Evolutionary conservation across 108 stramenopile species (phyloP), one percentile per base, ranked within the genome.

Genomic region (Nitzschia palea): DNA sequence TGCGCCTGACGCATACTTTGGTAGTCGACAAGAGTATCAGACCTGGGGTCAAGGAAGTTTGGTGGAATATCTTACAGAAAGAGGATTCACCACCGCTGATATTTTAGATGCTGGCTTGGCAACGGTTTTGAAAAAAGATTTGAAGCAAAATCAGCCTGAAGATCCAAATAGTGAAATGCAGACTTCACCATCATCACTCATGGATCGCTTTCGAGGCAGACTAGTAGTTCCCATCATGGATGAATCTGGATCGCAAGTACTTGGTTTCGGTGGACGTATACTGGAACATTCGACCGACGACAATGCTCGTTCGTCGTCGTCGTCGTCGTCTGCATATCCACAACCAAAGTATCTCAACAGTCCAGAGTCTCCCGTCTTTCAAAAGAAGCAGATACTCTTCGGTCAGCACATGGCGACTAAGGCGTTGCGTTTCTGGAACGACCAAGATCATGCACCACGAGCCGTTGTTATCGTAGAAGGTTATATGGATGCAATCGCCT

Each of bases 301-400:
- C 14, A 12, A 1, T 32, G 2, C 2, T 37, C 5, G 25, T 25
- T 8, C 9, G 22, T 6, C 15, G 23, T 27, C 18, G 50, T 23
- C 43, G 1, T 18, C 29, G 3, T 34, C 65, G 4, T 61, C 73
- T 32, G 62, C 59, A 36, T 68, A 72, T 14, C 62, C 79, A 28
- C 65, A 67, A 20, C 82, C 94, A 44, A 98, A 98, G 72, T 98
- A 98, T 60, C 65, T 98, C 26, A 98, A 98, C 64, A 94, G 91
- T 33, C 97, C 97, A 0, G 93, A 91, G 68, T 82, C 95, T 9
- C 53, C 69, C 3, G 76, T 96, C 10, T 98, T 98, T 80, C 69
- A 75, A 27, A 98, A 98, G 60, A 82, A 84, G 48, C 63, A 79
- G 32, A 62, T 82, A 25, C 77, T 98, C 4, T 98, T 94, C 68